A percentile compares a stretch with the other conserved stretches of the same genome.
These are phyloP conservation scores for Multifurca ochricompacta DNA, from an alignment of 768 basidiomycete genomes.

Conservation along the genomic window DNA sequence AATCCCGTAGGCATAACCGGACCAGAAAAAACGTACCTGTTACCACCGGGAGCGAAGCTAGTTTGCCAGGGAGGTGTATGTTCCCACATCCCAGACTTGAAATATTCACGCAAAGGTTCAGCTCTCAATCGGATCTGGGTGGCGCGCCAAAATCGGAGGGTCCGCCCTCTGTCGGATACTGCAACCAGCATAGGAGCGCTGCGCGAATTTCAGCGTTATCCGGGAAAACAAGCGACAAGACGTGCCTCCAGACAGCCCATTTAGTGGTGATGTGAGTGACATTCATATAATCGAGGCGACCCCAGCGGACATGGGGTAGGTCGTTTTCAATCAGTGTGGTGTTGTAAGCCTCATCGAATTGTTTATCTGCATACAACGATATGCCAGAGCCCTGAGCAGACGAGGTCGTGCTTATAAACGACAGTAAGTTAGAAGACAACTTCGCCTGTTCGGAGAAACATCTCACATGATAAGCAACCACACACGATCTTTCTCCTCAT, in stretches of 20 bases:
- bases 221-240: constrained; percentile 15
- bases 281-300: constrained; percentile 79
- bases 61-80: constrained; percentile 61
- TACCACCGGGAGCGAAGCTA: constrained; percentile 68
- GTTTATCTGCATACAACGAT: constrained; percentile 61
- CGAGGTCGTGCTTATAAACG: constrained; percentile 44
- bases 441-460: background rate
- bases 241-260: constrained; percentile 81
- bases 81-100: constrained; percentile 57
- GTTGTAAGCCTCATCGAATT: constrained; percentile 72
- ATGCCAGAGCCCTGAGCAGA: constrained; percentile 51
- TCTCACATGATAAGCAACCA: constrained; percentile 77
- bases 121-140: constrained; percentile 51
- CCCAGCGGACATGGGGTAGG: constrained; percentile 69
- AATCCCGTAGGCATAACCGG: background rate
- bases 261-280: constrained; percentile 79
- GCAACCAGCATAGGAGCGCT: constrained; percentile 77
- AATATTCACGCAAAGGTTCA: constrained; percentile 55
- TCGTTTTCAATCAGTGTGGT: constrained; percentile 49
- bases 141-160: constrained; percentile 74
- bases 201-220: background rate
- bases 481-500: constrained; percentile 59
- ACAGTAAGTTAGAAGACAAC: background rate
- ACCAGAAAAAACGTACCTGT: constrained; percentile 40
- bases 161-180: constrained; percentile 60